Percentiles rank a stretch among this genome's conserved stretches.
These are phyloP conservation scores for Raffaelea arxii DNA, from an alignment of 2,329 filamentous ascomycete species.

Conservation along the genomic window DNA sequence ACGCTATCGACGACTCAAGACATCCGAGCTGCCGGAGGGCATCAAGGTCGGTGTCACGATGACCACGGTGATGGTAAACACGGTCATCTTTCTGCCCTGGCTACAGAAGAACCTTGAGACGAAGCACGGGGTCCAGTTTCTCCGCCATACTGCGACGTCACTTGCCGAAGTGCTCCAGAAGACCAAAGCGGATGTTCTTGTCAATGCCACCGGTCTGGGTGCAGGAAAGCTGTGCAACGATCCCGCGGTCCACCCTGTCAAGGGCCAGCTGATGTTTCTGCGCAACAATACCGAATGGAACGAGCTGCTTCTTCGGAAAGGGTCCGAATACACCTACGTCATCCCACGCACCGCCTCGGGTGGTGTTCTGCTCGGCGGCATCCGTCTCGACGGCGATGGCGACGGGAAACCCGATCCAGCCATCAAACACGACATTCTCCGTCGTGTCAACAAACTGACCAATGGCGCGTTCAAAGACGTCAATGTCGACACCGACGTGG, in stretches of 20 bases:
- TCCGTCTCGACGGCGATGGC: neutral
- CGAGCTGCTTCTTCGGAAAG: slow-evolving; percentile 2
- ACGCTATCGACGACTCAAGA: neutral
- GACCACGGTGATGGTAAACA: neutral
- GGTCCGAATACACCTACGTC: slow-evolving; percentile 5
- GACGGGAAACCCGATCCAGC: neutral
- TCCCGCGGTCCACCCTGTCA: neutral
- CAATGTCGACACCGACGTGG: slow-evolving; percentile 2
- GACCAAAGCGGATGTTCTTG: slow-evolving; percentile 2
- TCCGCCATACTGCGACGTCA: neutral
- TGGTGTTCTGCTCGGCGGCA: neutral
- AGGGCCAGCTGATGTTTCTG: slow-evolving; percentile 3
- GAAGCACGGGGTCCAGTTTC: slow-evolving; percentile 1
- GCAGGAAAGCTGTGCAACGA: slow-evolving; percentile 2
- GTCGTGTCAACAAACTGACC: slow-evolving; percentile 2
- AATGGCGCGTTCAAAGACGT: neutral
- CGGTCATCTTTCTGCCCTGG: slow-evolving; percentile 1
- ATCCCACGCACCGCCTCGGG: slow-evolving; percentile 3
- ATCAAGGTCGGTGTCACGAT: slow-evolving; percentile 1
- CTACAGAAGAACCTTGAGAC: slow-evolving; percentile 1
- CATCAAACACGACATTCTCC: neutral
- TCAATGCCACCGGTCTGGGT: slow-evolving; percentile 5
- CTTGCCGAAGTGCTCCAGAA: neutral
- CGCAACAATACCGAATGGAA: slow-evolving; percentile 1
- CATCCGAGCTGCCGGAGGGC: slow-evolving; percentile 2